A percentile compares a stretch with the other conserved stretches of the same genome.
Evolutionary conservation across 2,329 filamentous ascomycete genomes (phyloP).

Genomic region (Alternaria triticimaculans): DNA sequence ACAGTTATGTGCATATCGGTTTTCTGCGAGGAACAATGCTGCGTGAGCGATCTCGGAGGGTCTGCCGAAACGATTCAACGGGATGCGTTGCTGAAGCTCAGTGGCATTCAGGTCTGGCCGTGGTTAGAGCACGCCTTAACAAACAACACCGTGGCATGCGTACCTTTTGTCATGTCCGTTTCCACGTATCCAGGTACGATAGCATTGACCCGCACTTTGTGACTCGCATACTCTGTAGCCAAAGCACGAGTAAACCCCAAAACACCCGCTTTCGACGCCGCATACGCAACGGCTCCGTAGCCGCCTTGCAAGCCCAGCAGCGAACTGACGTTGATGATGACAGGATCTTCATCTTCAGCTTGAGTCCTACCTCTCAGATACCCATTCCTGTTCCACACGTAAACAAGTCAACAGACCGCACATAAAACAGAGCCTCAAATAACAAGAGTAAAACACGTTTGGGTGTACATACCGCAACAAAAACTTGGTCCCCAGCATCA

Average conservation of each 20-base stretch:
- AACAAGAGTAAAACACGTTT: too few relatives aligned
- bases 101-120: slow-evolving; percentile 45
- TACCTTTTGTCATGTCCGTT: slow-evolving; percentile 79
- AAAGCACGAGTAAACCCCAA: slow-evolving; percentile 73
- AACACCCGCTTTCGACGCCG: slow-evolving; percentile 81
- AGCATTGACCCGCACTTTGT: slow-evolving; percentile 76
- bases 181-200: slow-evolving; percentile 84
- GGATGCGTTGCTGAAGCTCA: slow-evolving; percentile 62
- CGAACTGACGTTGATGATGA: slow-evolving; percentile 84
- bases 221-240: slow-evolving; percentile 66
- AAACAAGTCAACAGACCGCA: background rate
- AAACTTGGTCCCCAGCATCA: slow-evolving; percentile 67
- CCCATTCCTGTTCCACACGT: background rate
- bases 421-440: too few relatives aligned
- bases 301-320: slow-evolving; percentile 74
- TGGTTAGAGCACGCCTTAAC: background rate
- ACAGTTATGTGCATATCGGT: slow-evolving; percentile 86
- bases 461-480: slow-evolving; percentile 48
- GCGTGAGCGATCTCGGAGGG: slow-evolving; percentile 81
- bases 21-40: slow-evolving; percentile 76
- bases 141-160: background rate
- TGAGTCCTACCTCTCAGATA: slow-evolving; percentile 36
- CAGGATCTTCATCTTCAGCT: slow-evolving; percentile 14
- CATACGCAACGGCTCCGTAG: slow-evolving; percentile 74
- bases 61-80: slow-evolving; percentile 69